phyloP scores from a whole-genome alignment of 306 rosid genomes.

The Begonia fuchsioides region DNA sequence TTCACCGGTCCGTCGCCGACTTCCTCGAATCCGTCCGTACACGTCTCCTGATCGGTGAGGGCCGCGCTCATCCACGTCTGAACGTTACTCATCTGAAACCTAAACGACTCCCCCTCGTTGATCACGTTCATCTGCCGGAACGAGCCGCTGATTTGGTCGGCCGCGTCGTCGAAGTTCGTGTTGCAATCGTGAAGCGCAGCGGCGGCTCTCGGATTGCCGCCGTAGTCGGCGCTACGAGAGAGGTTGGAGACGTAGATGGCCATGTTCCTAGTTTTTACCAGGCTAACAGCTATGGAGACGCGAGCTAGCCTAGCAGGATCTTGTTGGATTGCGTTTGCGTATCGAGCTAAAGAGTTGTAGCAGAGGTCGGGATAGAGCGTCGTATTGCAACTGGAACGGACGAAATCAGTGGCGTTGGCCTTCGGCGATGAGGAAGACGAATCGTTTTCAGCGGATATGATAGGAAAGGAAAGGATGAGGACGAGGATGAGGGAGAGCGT shows the following conservation, averaged over 20 bases:
- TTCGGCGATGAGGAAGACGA: no score
- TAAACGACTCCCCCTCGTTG: slow-evolving; percentile 33
- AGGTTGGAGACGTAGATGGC: slow-evolving; percentile 50
- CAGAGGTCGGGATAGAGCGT: slow-evolving; percentile 85
- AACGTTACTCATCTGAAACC: slow-evolving; percentile 89
- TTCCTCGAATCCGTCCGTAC: slow-evolving; percentile 82
- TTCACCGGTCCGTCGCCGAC: slow-evolving; percentile 48
- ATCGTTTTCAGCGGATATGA: no score
- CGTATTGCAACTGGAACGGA: slow-evolving; percentile 59
- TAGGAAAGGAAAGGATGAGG: no score
- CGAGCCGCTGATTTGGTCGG: slow-evolving; percentile 73
- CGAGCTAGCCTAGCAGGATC: slow-evolving; percentile 69
- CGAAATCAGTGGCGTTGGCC: slow-evolving; percentile 28
- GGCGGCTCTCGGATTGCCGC: slow-evolving; percentile 25
- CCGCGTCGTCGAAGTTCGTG: slow-evolving; percentile 73
- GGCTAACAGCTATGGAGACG: slow-evolving; percentile 56
- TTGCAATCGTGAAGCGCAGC: slow-evolving; percentile 77
- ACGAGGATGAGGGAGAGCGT: no score
- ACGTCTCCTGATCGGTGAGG: slow-evolving; percentile 81
- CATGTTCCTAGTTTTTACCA: slow-evolving; percentile 31
- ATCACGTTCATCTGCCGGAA: slow-evolving; percentile 64
- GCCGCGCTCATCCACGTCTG: slow-evolving; percentile 99
- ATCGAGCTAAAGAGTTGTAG: slow-evolving; percentile 71
- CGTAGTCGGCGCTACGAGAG: slow-evolving; percentile 46
- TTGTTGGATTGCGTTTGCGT: slow-evolving; percentile 59